Evolutionary conservation across 352 stramenopile genomes (phyloP).

Genomic region (Aphanomyces cochlioides): DNA sequence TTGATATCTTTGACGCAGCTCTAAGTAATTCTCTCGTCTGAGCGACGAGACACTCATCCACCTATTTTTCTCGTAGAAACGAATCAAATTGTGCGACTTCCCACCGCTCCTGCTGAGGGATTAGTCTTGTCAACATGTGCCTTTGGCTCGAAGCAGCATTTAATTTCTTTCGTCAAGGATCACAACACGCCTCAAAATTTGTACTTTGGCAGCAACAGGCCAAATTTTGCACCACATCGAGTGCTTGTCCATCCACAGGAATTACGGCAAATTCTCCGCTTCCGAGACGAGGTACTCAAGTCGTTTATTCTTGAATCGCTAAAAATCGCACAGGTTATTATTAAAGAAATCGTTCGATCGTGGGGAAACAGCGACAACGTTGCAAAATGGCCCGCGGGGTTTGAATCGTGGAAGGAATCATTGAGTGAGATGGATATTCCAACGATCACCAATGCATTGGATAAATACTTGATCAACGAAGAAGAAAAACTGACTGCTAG

Average conservation of each 20-base stretch:
- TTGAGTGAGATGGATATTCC: slow-evolving; percentile 43
- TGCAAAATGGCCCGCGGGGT: slow-evolving; percentile 55
- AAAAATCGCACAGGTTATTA: slow-evolving; percentile 43
- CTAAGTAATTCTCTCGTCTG: slow-evolving; percentile 36
- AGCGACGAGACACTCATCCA: slow-evolving; percentile 29
- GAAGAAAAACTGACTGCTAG: slow-evolving; percentile 38
- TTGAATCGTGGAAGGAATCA: slow-evolving; percentile 59
- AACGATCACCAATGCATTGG: slow-evolving; percentile 39
- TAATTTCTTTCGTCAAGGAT: slow-evolving; percentile 68
- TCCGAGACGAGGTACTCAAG: slow-evolving; percentile 47
- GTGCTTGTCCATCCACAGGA: slow-evolving; percentile 50
- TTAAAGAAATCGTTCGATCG: slow-evolving; percentile 52
- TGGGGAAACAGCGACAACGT: slow-evolving; percentile 52
- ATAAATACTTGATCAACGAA: slow-evolving; percentile 38
- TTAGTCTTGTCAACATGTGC: slow-evolving; percentile 79
- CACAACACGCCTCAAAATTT: slow-evolving; percentile 49
- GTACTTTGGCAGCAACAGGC: slow-evolving; percentile 43
- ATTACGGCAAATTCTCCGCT: slow-evolving; percentile 52
- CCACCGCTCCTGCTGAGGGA: slow-evolving; percentile 82
- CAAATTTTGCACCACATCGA: slow-evolving; percentile 47
- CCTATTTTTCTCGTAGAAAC: slow-evolving; percentile 43
- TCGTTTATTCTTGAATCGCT: background rate
- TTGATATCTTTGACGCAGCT: slow-evolving; percentile 61
- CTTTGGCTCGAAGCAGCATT: slow-evolving; percentile 77
- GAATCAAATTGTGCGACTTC: slow-evolving; percentile 77